These are phyloP conservation scores for Entophlyctis helioformis DNA, from an alignment of 192 early-diverging fungal species.

Conservation along the genomic window DNA sequence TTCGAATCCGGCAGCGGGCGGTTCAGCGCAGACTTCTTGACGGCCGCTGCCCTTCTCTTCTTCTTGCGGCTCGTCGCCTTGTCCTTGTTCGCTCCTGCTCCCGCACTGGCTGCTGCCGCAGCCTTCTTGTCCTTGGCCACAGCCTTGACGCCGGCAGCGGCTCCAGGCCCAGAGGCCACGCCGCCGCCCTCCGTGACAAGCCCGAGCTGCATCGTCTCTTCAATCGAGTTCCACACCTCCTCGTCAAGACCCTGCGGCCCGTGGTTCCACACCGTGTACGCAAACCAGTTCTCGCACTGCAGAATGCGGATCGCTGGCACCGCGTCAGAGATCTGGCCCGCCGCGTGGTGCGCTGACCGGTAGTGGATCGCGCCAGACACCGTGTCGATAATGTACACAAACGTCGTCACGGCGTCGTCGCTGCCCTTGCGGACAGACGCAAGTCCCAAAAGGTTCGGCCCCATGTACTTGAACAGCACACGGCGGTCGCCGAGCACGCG, in stretches of 20 bases:
- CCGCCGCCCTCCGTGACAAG: no score
- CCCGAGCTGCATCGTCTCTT: no score
- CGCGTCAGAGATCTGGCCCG: conserved; percentile 10
- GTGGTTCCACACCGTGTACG: conserved; percentile 84
- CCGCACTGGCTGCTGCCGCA: conserved; percentile 10
- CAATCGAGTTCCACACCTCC: conserved; percentile 10
- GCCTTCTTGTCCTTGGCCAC: conserved; percentile 2
- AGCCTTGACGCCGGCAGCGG: conserved; percentile 1
- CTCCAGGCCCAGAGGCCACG: no score
- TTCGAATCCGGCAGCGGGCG: conserved; percentile 32
- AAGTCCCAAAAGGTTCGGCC: conserved; percentile 77
- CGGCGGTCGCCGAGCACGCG: conserved; percentile 87
- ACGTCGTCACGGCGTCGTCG: conserved; percentile 24
- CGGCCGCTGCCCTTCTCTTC: conserved; percentile 5
- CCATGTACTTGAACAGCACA: conserved; percentile 98
- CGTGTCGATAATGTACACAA: conserved; percentile 74
- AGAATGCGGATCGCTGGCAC: conserved; percentile 43
- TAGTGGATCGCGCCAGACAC: conserved; percentile 78
- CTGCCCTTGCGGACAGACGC: conserved; percentile 38
- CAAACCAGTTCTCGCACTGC: conserved; percentile 79
- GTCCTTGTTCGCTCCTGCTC: background rate
- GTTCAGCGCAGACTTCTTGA: conserved; percentile 1
- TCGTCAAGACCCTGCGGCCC: conserved; percentile 24
- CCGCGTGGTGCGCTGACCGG: conserved; percentile 45
- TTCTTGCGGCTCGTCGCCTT: conserved; percentile 9